Conservation (phyloP, 2,329 filamentous ascomycete genomes). For the Cyphellophora europaea region DNA sequence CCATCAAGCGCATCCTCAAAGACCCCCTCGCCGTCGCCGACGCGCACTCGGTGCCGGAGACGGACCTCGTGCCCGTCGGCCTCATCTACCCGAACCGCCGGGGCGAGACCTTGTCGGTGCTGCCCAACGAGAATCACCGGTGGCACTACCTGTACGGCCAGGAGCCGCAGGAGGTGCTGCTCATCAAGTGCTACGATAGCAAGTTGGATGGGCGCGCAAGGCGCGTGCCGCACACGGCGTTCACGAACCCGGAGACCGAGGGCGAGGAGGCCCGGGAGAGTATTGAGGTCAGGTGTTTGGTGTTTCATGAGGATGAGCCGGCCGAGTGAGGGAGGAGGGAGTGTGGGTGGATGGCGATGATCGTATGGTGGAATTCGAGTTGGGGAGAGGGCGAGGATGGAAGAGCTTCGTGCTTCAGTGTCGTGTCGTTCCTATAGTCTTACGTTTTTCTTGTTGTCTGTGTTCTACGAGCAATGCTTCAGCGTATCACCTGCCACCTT, state of each 20-base stretch:
- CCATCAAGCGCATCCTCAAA: conserved; percentile 40
- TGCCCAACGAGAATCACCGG: conserved; percentile 32
- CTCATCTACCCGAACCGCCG: conserved; percentile 43
- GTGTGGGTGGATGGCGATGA: too few species aligned
- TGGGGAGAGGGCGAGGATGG: too few species aligned
- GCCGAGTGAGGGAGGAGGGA: conserved; percentile 12
- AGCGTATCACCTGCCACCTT: too few species aligned
- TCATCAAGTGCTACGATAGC: conserved; percentile 56
- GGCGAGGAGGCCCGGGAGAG: conserved; percentile 38
- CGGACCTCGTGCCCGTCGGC: conserved; percentile 39
- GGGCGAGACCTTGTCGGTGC: conserved; percentile 42
- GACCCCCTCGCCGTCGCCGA: conserved; percentile 48
- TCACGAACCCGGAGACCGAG: conserved; percentile 40
- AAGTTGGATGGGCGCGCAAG: conserved; percentile 44
- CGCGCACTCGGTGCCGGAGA: conserved; percentile 39
- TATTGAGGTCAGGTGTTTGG: conserved; percentile 43
- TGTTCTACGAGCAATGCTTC: too few species aligned
- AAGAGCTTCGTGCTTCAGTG: too few species aligned
- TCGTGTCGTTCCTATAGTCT: too few species aligned
- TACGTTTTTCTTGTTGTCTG: too few species aligned
- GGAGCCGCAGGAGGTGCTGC: conserved; percentile 43
- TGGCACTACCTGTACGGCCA: conserved; percentile 48
- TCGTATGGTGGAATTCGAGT: too few species aligned
- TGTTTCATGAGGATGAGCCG: conserved; percentile 19
- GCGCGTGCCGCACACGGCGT: conserved; percentile 47